Evolutionary conservation across 371 early-diverging fungal genomes (phyloP).

Genomic region (Basidiobolus meristosporus): DNA sequence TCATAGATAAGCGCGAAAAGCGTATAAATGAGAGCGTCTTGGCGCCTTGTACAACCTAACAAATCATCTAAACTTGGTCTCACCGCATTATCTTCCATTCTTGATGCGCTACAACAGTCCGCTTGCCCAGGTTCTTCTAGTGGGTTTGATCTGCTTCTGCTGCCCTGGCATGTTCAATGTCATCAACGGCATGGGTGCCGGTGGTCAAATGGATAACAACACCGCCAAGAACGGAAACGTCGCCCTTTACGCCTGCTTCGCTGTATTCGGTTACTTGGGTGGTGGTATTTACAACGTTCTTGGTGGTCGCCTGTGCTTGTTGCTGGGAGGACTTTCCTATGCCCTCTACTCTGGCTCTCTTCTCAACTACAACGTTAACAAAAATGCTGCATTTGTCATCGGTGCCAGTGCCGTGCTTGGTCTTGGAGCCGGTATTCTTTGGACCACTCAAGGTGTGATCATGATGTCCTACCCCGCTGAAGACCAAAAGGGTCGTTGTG

Average conservation of each 20-base stretch:
- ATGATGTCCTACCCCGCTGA: constrained; percentile 67
- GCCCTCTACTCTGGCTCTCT: constrained; percentile 30
- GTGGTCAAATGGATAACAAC: constrained; percentile 43
- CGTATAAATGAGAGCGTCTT: too few species aligned
- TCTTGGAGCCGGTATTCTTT: constrained; percentile 32
- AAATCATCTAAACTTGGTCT: too few species aligned
- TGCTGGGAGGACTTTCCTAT: constrained; percentile 28
- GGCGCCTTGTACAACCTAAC: too few species aligned
- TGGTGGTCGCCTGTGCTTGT: constrained; percentile 24
- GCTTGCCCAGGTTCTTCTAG: too few species aligned
- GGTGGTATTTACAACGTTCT: constrained; percentile 35
- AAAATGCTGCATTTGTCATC: constrained; percentile 21
- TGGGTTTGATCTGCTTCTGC: too few species aligned
- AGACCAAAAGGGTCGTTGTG: constrained; percentile 10
- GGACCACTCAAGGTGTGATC: constrained; percentile 66
- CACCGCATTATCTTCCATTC: too few species aligned
- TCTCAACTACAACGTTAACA: constrained; percentile 22
- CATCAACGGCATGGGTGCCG: constrained; percentile 42
- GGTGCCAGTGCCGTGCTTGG: constrained; percentile 45
- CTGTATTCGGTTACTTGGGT: constrained; percentile 41
- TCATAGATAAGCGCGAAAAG: too few species aligned
- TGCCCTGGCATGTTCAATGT: constrained; percentile 68
- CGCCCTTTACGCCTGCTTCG: constrained; percentile 45
- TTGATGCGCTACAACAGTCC: too few species aligned
- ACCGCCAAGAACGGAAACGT: constrained; percentile 43